Base-by-base conservation (phyloP, 176 grass and related monocot genomes). In the Otatea glauca region DNA sequence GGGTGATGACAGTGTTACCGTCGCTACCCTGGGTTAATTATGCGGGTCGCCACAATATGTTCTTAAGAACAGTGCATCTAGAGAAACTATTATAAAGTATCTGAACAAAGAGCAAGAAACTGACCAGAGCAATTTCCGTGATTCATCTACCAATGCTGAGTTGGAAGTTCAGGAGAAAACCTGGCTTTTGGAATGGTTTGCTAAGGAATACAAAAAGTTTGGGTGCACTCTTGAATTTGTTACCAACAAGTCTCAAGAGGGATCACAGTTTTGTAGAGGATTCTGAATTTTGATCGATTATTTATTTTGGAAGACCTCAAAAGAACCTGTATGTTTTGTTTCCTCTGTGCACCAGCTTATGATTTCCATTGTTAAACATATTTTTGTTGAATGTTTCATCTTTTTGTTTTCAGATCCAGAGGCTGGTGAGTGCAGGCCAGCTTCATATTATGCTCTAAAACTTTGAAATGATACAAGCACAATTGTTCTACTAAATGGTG, bases 171-270 rank as follows among this genome's bases (percentile, higher is more conserved):
- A 94, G 81, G 92, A 94, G 5, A 92, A 4, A 37, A 85, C 85
- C 34, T 83, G 89, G 4, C 86, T 94, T 45, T 39, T 94, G 79
- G 92, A 94, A 71, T 94, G 89, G 90, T 94, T 94, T 76, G 92
- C 92, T n/a, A 92, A 94, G 9, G 90, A 94, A 53, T 94, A 94
- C 80, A 94, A 90, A 72, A 91, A 89, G 70, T 94, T 92, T 69
- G 92, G 92, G 7, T 94, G 92, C 82, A 83, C 89, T 12, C 89
- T 94, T 83, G 90, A 94, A n/a, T 94, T 94, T 83, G 89, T 94
- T 39, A 94, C 92, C 60, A 94, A 94, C 79, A 92, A 90, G 54
- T 94, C 90, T 73, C 90, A 94, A 62, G 92, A 94, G 73, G 73
- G 90, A 0, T 94, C 92, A 48, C 92, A 94, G 79, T 94, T 94